phyloP scores from a whole-genome alignment of 2,329 filamentous ascomycete genomes.

The Curvularia eragrostidis region DNA sequence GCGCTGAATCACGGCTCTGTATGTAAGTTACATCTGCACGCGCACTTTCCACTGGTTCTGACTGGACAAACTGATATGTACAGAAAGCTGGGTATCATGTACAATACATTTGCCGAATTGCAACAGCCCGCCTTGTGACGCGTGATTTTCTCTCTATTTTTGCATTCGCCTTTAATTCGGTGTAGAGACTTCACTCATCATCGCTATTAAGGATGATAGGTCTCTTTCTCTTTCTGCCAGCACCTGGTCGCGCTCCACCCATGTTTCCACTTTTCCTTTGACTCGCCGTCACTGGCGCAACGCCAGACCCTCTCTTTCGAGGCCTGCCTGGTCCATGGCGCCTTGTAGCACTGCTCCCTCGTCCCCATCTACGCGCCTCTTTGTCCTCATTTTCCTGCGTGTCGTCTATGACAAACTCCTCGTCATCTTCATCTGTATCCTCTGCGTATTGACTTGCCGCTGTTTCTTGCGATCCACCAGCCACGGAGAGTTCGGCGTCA shows the following conservation, averaged over 20 bases:
- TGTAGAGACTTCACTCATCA: slow-evolving; percentile 16
- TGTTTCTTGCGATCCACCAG: slow-evolving; percentile 7
- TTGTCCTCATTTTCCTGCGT: background rate
- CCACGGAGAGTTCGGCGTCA: background rate
- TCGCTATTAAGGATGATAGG: slow-evolving; percentile 21
- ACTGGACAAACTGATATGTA: background rate
- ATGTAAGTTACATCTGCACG: background rate
- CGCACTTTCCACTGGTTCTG: background rate
- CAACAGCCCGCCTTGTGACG: background rate
- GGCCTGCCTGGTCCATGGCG: slow-evolving; percentile 3
- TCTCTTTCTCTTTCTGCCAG: slow-evolving; percentile 25
- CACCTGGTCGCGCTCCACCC: slow-evolving; percentile 15
- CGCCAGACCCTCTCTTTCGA: background rate
- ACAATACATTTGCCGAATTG: background rate
- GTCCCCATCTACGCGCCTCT: background rate
- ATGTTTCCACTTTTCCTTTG: slow-evolving; percentile 10
- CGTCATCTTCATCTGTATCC: slow-evolving; percentile 23
- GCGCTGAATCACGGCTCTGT: background rate
- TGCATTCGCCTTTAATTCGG: background rate
- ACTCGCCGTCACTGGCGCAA: slow-evolving; percentile 9
- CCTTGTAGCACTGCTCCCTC: background rate
- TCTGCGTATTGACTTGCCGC: slow-evolving; percentile 11
- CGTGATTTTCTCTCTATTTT: background rate
- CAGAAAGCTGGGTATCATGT: slow-evolving; percentile 1
- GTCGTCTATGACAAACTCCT: slow-evolving; percentile 11